These are phyloP conservation scores for Colletotrichum siamense DNA, from an alignment of 2,329 filamentous ascomycete genomes.

Conservation along the genomic window DNA sequence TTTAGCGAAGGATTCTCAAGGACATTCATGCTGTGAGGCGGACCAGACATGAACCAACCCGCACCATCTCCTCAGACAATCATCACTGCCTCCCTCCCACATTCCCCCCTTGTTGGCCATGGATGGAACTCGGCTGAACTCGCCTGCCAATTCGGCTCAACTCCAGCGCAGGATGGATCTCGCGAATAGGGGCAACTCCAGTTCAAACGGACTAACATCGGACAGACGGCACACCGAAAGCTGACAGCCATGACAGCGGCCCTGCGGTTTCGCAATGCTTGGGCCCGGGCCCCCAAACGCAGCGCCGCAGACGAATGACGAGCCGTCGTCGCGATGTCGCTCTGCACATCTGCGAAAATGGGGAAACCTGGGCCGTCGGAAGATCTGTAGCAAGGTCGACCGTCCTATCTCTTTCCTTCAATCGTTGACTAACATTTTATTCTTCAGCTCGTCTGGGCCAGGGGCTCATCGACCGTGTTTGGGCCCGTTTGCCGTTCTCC, in stretches of 20 bases:
- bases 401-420: background rate
- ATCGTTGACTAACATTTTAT: background rate
- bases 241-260: background rate
- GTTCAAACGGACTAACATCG: background rate
- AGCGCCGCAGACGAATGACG: slow-evolving; percentile 3
- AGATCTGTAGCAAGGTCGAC: background rate
- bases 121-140: background rate
- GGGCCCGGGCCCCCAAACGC: background rate
- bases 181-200: background rate
- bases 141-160: background rate
- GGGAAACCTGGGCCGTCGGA: slow-evolving; percentile 23
- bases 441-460: background rate
- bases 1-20: background rate
- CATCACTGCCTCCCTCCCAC: background rate
- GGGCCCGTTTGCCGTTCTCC: background rate
- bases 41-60: background rate
- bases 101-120: background rate
- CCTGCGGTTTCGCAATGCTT: slow-evolving; percentile 10
- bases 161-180: background rate
- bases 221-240: background rate
- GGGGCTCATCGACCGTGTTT: background rate
- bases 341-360: slow-evolving; percentile 10
- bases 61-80: background rate
- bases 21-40: background rate
- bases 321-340: background rate